phyloP scores from a whole-genome alignment of 116 monocot genomes.

The Dioscorea cayenensis region DNA sequence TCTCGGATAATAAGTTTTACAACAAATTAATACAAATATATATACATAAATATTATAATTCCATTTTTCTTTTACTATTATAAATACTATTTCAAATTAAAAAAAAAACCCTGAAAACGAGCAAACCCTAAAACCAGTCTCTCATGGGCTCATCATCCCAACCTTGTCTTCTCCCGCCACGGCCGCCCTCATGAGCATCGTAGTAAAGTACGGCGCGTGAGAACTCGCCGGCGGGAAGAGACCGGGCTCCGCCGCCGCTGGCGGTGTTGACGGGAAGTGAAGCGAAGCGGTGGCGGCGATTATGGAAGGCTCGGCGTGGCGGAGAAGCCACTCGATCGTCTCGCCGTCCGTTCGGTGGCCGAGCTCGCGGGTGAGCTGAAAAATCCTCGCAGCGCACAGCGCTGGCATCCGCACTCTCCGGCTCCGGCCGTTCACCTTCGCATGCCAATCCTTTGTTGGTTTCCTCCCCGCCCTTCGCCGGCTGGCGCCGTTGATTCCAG shows the following conservation, averaged over 20 bases:
- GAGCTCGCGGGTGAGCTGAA: constrained; percentile 25
- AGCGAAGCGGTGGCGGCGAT: constrained; percentile 11
- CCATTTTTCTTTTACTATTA: too few species aligned
- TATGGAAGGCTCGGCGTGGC: constrained; percentile 24
- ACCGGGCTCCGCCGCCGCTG: not conserved
- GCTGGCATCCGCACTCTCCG: constrained; percentile 22
- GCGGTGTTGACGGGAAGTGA: not conserved
- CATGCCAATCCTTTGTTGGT: constrained; percentile 15
- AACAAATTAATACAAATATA: too few species aligned
- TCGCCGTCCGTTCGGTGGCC: constrained; percentile 27
- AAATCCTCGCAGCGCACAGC: constrained; percentile 23
- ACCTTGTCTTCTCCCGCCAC: not conserved
- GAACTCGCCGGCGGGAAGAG: not conserved
- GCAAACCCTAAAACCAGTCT: too few species aligned
- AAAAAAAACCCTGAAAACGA: too few species aligned
- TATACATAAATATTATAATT: too few species aligned
- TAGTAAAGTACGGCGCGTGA: not conserved
- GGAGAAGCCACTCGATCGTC: constrained; percentile 29
- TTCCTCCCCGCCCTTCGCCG: not conserved
- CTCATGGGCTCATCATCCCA: too few species aligned
- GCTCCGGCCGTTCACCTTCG: constrained; percentile 29
- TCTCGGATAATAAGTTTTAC: too few species aligned
- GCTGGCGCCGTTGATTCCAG: not conserved
- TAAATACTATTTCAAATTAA: too few species aligned
- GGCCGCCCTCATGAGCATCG: constrained; percentile 2